Percentiles rank a stretch among this genome's conserved stretches.
These are phyloP conservation scores for Kentomonas sorsogonicus DNA, from an alignment of 208 protist species.

Conservation along the genomic window DNA sequence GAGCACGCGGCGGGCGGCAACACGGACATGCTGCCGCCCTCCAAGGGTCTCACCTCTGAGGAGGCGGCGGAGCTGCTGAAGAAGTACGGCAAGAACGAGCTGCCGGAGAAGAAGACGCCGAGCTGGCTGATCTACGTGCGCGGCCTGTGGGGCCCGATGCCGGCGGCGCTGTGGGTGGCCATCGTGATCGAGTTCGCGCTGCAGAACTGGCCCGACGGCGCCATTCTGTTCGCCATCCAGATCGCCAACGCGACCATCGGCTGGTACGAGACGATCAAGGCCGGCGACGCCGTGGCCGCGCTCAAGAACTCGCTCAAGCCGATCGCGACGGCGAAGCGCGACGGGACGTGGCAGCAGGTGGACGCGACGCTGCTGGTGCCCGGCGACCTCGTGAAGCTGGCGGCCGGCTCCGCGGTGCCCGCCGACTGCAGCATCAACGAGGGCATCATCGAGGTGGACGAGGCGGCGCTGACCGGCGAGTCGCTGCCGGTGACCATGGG, in stretches of 20 bases:
- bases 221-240: slow-evolving; percentile 80
- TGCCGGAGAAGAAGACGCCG: slow-evolving; percentile 69
- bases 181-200: slow-evolving; percentile 87
- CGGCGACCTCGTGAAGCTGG: slow-evolving; percentile 91
- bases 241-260: slow-evolving; percentile 78
- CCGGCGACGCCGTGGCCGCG: slow-evolving; percentile 90
- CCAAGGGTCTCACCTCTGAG: slow-evolving; percentile 53
- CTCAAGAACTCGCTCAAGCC: slow-evolving; percentile 88
- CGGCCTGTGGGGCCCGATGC: slow-evolving; percentile 83
- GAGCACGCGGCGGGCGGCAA: slow-evolving; percentile 22
- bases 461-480: slow-evolving; percentile 94
- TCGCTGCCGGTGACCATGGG: slow-evolving; percentile 91
- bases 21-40: slow-evolving; percentile 36
- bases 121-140: slow-evolving; percentile 77
- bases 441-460: slow-evolving; percentile 90
- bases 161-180: slow-evolving; percentile 84
- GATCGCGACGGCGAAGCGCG: slow-evolving; percentile 62
- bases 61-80: slow-evolving; percentile 62
- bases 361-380: slow-evolving; percentile 85
- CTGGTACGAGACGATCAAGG: slow-evolving; percentile 92
- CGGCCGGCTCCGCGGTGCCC: slow-evolving; percentile 87
- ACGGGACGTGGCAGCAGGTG: slow-evolving; percentile 81
- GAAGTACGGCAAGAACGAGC: slow-evolving; percentile 69
- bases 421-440: slow-evolving; percentile 90
- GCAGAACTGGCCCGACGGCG: slow-evolving; percentile 81